These are phyloP conservation scores for Favolaschia claudopus DNA, from an alignment of 768 basidiomycete species.

Conservation along the genomic window DNA sequence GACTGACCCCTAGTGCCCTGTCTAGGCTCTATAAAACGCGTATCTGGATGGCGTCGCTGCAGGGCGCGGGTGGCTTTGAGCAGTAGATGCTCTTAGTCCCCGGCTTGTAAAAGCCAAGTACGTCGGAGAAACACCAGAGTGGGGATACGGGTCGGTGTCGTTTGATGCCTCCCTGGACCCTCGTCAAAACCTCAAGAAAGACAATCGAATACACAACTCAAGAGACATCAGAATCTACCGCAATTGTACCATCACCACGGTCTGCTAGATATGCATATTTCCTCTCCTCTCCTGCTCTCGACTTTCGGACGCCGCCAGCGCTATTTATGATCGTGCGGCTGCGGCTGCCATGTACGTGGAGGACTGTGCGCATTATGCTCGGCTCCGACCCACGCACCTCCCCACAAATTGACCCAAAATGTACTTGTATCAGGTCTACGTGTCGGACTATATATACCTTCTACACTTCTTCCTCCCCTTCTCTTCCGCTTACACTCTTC, in stretches of 20 bases:
- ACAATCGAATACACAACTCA: neutral
- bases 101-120: neutral
- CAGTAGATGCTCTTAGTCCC: conserved; percentile 14
- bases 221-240: conserved; percentile 1
- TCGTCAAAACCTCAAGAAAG: neutral
- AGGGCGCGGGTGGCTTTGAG: conserved; percentile 44
- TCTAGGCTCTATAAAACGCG: conserved; percentile 92
- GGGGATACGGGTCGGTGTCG: no score
- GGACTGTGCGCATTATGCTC: no score
- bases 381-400: no score
- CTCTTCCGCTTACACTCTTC: neutral
- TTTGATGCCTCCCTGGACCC: no score
- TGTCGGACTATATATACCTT: conserved; percentile 3
- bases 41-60: conserved; percentile 93
- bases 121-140: neutral
- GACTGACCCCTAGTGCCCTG: no score
- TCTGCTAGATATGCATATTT: conserved; percentile 13
- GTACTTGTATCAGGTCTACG: conserved; percentile 2
- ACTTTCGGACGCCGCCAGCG: neutral
- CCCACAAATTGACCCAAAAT: neutral
- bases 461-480: neutral
- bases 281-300: neutral
- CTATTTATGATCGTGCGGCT: conserved; percentile 2
- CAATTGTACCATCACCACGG: conserved; percentile 15
- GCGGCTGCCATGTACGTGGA: no score